Evolutionary conservation across 1,139 yeast species (phyloP), one percentile per base, ranked within the genome.

Genomic region (Hansenula sp.): DNA sequence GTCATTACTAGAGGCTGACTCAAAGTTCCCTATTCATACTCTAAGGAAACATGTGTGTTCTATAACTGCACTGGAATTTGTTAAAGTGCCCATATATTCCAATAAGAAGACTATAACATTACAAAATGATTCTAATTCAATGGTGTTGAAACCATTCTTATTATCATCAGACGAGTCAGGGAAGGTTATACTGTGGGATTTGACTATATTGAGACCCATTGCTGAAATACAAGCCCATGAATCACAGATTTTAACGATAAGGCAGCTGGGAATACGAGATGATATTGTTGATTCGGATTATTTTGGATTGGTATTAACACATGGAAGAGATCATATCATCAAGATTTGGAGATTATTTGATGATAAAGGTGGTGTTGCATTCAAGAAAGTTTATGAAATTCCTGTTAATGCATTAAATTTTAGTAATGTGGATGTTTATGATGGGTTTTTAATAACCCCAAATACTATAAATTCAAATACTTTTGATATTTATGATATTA

Each of bases 361-460:
- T 20, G 36, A 26, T 1, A 10, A 14, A 2, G 54, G 53, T 13
- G 45, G 47, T 18, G 31, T 52, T 14, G 31, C 40, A 16, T 32
- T 36, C 28, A 18, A 44, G 16, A 27, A 44, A 8, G 39, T 48
- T 0, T 64, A 65, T 40, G 69, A 69, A 27, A 57, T 77, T 40
- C 83, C 84, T 0, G 75, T 77, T 18, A 79, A 79, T 53, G 58
- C 78, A 2, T 59, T 79, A 47, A 79, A 79, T 52, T 79, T 75
- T 51, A 66, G 79, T 44, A 79, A 79, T 50, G 71, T 78, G 24
- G 73, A 59, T 18, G 50, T 65, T 7, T 41, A 44, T 4, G 51
- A 49, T 1, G 56, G 62, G 9, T 45, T 46, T 7, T 48, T 79
- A 29, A 52, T 75, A 7, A 69, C 82, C 0, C 82, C 85, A 0